Evolutionary conservation across 1,284 basidiomycete genomes (phyloP), one percentile per base, ranked within the genome.

Genomic region (Boletus mariae): DNA sequence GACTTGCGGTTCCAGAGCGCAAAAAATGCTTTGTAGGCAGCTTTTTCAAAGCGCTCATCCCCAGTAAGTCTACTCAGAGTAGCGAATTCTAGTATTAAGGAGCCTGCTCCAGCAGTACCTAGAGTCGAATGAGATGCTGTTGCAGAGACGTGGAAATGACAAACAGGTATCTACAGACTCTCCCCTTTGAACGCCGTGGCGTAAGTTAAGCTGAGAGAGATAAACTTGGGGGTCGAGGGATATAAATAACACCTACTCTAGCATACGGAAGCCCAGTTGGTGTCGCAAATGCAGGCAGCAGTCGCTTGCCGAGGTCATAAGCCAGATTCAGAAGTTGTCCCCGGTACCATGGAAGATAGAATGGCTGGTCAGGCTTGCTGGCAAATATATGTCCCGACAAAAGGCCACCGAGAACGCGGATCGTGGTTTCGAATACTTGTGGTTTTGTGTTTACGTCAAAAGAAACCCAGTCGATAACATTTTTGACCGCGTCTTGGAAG

Each of bases 61-160:
- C 90, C 90, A 15, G 93, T 94, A 34, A 98, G 76, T 28, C 94
- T 83, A 61, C 90, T 92, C 20, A 98, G 73, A 7, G 91, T 87
- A n/a, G 86, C 90, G 67, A 97, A 97, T 69, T 98, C 94, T 25
- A 98, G 75, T 43, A 97, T 85, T 45, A 98, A 74, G 43, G 92
- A 94, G 5, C 93, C 93, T 23, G 94, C 95, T 38, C 93, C 94
- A 43, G 94, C 93, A 37, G 91, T 87, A 69, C 91, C 92, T 92
- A 58, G 38, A 49, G 45, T 53, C 49, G 35, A 35, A 54, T 58
- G 35, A 69, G 58, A 56, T 49, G 23, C 29, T 47, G 46, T 38
- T 29, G 15, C 26, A n/a, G 38, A 38, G 46, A 37, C 42, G 29
- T 34, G 49, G 47, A 43, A 42, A 54, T n/a, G 49, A 76, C 85